phyloP scores from a whole-genome alignment of 2,329 filamentous ascomycete species.

The Zasmidium cellare region DNA sequence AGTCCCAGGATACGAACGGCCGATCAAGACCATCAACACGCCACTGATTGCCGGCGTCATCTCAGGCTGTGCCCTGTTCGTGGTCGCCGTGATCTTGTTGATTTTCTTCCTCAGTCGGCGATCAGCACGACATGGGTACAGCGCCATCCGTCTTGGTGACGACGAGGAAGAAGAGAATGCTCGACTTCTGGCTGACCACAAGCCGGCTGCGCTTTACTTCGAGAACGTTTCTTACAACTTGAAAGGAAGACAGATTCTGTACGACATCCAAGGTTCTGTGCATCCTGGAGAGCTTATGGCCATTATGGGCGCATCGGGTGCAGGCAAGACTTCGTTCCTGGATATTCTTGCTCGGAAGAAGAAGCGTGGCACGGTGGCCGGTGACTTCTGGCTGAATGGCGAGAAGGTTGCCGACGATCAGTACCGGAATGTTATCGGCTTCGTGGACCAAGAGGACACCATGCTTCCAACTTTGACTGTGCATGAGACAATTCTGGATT shows the following conservation, averaged over 20 bases:
- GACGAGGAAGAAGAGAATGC: constrained; percentile 81
- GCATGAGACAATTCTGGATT: constrained; percentile 95
- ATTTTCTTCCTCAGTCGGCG: constrained; percentile 88
- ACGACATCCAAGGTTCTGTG: constrained; percentile 79
- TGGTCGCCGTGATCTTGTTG: constrained; percentile 79
- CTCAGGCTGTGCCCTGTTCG: constrained; percentile 78
- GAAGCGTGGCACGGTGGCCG: constrained; percentile 76
- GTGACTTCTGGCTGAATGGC: constrained; percentile 90
- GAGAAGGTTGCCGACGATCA: constrained; percentile 82
- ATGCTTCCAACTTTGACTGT: constrained; percentile 95
- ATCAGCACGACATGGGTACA: constrained; percentile 60
- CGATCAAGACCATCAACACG: constrained; percentile 94
- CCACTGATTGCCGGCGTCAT: constrained; percentile 94
- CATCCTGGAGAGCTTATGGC: constrained; percentile 93
- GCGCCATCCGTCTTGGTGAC: constrained; percentile 74
- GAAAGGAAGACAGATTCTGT: constrained; percentile 84
- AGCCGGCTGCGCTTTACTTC: constrained; percentile 84
- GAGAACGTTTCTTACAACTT: constrained; percentile 83
- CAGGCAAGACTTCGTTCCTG: constrained; percentile 94
- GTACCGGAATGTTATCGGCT: constrained; percentile 90
- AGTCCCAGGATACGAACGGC: constrained; percentile 83
- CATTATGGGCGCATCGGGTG: constrained; percentile 97
- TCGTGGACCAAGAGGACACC: constrained; percentile 97
- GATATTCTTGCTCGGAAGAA: constrained; percentile 97
- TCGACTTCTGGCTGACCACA: constrained; percentile 88